These are phyloP conservation scores for Penicillium sp. DNA, from an alignment of 2,329 filamentous ascomycete genomes.

Conservation along the genomic window DNA sequence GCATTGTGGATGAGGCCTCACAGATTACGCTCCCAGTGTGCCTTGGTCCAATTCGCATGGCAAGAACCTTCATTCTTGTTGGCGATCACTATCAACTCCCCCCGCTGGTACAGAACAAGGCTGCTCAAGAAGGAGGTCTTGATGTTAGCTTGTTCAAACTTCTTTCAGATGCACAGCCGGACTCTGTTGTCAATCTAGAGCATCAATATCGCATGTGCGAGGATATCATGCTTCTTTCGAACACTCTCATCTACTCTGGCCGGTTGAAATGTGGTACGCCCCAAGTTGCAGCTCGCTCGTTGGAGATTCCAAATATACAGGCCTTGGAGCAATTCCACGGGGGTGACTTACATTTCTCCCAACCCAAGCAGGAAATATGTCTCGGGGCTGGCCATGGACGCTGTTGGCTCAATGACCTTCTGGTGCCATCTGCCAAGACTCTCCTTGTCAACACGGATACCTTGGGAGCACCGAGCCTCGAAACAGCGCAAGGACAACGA, in stretches of 20 bases:
- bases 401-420: conserved; percentile 79
- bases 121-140: conserved; percentile 81
- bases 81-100: conserved; percentile 97
- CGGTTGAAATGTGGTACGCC: conserved; percentile 86
- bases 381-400: conserved; percentile 52
- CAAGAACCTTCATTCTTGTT: conserved; percentile 89
- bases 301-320: conserved; percentile 71
- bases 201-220: conserved; percentile 99
- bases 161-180: conserved; percentile 84
- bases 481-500: conserved; percentile 74
- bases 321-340: conserved; percentile 65
- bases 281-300: conserved; percentile 70
- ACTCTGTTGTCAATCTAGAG: conserved; percentile 87
- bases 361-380: conserved; percentile 58
- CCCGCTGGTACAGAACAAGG: conserved; percentile 89
- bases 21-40: conserved; percentile 97
- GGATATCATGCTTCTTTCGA: conserved; percentile 93
- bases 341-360: conserved; percentile 34
- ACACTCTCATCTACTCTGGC: conserved; percentile 90
- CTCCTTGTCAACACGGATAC: conserved; percentile 89
- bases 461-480: conserved; percentile 67
- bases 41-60: conserved; percentile 90
- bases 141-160: conserved; percentile 94
- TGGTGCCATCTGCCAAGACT: conserved; percentile 74
- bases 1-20: conserved; percentile 96